Evolutionary conservation across 2,329 filamentous ascomycete species (phyloP), one percentile per base, ranked within the genome.

Genomic region (Chrysoporthe puriensis): DNA sequence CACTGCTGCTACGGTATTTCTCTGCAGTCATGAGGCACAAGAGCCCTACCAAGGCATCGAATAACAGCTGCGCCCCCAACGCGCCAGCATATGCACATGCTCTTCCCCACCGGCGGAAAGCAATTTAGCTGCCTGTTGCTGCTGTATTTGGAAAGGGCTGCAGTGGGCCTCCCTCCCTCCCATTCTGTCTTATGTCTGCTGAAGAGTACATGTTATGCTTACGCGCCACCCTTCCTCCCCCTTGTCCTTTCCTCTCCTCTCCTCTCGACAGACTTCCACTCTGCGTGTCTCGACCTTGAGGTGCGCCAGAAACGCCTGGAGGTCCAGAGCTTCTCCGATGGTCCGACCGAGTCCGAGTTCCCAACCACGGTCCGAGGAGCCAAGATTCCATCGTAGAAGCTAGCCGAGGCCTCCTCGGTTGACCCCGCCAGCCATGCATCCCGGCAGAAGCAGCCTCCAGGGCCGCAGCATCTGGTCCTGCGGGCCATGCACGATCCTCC

Each of bases 401-500:
- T 46, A 18, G 44, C 44, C 13, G 18, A 46, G 44, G 44, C 13
- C 44, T 40, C 36, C 44, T 46, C 44, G 44, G 44, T n/a, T 5
- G 44, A 46, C 11, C 44, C 44, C 44, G 44, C 44, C 44, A 18
- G 44, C 34, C 54, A 57, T 57, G 54, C 54, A 40, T 40, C 34
- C 54, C 32, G 54, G 44, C 62, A 67, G 42, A 52, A 66, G 43
- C 58, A 62, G 64, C 44, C 61, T 62, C 46, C 48, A 21, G 43
- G 43, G 48, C 43, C 73, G 67, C 70, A 70, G 70, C 46, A 61
- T 73, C 56, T 73, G 72, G 72, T 69, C 72, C 56, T 74, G 72
- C 66, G 71, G 71, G 63, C 71, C 74, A 48, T 75, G 73, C 67
- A 68, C 68, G 46, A 66, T 68, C n/a, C 64, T 75, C 62, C 70